These are phyloP conservation scores for Talaromyces adpressus DNA, from an alignment of 495 filamentous ascomycete species.

Conservation along the genomic window DNA sequence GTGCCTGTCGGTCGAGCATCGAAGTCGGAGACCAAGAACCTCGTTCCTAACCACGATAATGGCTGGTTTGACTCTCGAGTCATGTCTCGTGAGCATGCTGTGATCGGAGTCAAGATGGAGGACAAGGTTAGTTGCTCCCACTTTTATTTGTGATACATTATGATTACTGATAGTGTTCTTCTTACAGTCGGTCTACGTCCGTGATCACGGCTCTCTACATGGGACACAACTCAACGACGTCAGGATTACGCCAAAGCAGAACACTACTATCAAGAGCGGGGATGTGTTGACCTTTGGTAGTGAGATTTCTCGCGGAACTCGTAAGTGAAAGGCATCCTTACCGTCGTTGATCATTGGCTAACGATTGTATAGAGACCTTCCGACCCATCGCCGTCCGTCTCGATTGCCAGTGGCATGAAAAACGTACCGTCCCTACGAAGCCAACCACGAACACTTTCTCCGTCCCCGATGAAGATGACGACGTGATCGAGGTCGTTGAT, in stretches of 20 bases:
- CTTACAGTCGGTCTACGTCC: constrained; percentile 32
- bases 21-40: constrained; percentile 46
- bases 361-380: constrained; percentile 26
- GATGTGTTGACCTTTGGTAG: constrained; percentile 49
- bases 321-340: constrained; percentile 20
- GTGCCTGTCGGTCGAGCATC: constrained; percentile 54
- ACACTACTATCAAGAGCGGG: constrained; percentile 29
- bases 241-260: constrained; percentile 28
- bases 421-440: not conserved
- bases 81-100: constrained; percentile 73
- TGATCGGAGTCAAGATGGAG: constrained; percentile 38
- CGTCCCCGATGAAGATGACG: constrained; percentile 38
- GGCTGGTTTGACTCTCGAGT: constrained; percentile 74
- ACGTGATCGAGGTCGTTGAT: constrained; percentile 15
- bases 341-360: not conserved
- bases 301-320: constrained; percentile 43
- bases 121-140: constrained; percentile 28
- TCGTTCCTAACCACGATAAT: constrained; percentile 48
- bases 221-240: constrained; percentile 46
- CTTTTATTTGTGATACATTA: not conserved
- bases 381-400: constrained; percentile 31
- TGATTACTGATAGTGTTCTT: not conserved
- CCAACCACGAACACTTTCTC: constrained; percentile 32
- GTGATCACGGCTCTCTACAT: constrained; percentile 50
- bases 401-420: constrained; percentile 24